A percentile compares a stretch with the other conserved stretches of the same genome.
phyloP scores from a whole-genome alignment of 2,329 filamentous ascomycete species.

The Emmonsiellopsis sp. region DNA sequence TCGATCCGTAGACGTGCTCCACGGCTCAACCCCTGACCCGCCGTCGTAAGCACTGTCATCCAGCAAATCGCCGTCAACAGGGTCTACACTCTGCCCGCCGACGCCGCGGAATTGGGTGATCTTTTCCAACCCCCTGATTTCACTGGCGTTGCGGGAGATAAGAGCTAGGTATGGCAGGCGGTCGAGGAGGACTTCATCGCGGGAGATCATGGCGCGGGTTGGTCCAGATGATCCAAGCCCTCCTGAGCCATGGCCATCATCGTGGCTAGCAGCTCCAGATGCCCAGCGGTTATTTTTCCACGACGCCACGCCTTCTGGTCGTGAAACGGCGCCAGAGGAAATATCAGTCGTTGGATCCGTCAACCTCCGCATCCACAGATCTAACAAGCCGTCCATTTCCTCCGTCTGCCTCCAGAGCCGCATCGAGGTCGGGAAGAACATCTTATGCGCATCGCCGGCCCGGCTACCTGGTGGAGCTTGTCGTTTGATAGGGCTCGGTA shows the following conservation, averaged over 20 bases:
- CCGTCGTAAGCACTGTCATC: conserved; percentile 7
- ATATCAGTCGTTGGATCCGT: conserved; percentile 24
- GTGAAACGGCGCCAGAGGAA: conserved; percentile 1
- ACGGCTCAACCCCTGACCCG: conserved; percentile 10
- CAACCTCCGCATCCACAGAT: conserved; percentile 28
- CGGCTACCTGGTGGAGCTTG: conserved; percentile 29
- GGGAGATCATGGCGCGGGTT: conserved; percentile 24
- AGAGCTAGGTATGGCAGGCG: conserved; percentile 75
- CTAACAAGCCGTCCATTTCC: conserved; percentile 63
- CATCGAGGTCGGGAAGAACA: conserved; percentile 83
- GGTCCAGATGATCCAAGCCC: background rate
- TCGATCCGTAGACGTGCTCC: conserved; percentile 6
- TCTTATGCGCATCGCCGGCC: conserved; percentile 60
- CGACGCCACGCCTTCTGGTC: conserved; percentile 23
- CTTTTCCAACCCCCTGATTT: conserved; percentile 53
- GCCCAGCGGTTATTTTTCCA: conserved; percentile 18
- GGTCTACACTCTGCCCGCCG: conserved; percentile 32
- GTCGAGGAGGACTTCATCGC: conserved; percentile 53
- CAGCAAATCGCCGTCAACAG: conserved; percentile 34
- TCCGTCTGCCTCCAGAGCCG: conserved; percentile 77
- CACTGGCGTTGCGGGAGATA: conserved; percentile 39
- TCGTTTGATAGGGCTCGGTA: conserved; percentile 76
- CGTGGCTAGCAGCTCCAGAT: background rate
- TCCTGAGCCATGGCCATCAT: background rate
- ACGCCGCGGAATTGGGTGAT: conserved; percentile 59